These are phyloP conservation scores for Colletotrichum melonis DNA, from an alignment of 2,329 filamentous ascomycete species.

Conservation along the genomic window DNA sequence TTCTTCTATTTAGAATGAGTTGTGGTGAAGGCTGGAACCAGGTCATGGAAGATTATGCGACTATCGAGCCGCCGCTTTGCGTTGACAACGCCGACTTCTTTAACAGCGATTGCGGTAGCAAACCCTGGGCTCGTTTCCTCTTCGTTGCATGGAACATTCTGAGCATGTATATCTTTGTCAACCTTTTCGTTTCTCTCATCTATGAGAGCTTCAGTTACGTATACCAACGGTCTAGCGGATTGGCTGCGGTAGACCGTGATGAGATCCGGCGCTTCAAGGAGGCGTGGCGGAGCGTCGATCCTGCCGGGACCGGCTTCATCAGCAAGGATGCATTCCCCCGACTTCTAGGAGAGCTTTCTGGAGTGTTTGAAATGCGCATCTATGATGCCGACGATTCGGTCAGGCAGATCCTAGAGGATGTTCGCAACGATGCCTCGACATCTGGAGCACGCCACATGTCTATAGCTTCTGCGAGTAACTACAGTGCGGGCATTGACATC, in stretches of 20 bases:
- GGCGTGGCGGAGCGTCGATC: constrained; percentile 96
- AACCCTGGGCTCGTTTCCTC: constrained; percentile 85
- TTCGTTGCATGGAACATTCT: constrained; percentile 99
- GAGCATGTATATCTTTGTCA: constrained; percentile 99
- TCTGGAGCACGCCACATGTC: constrained; percentile 61
- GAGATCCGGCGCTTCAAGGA: constrained; percentile 98
- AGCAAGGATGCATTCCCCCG: constrained; percentile 89
- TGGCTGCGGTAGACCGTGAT: constrained; percentile 89
- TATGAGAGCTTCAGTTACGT: constrained; percentile 99
- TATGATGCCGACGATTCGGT: constrained; percentile 94
- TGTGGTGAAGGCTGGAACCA: constrained; percentile 97
- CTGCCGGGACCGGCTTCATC: constrained; percentile 91
- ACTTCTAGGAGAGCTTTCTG: constrained; percentile 90
- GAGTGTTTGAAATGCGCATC: constrained; percentile 96
- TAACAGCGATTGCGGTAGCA: constrained; percentile 91
- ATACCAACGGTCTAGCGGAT: constrained; percentile 94
- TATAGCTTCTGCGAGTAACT: constrained; percentile 62
- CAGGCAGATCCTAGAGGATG: constrained; percentile 85
- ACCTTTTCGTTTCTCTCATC: constrained; percentile 96
- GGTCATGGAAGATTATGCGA: constrained; percentile 95
- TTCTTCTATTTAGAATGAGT: constrained; percentile 92
- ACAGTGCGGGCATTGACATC: constrained; percentile 75
- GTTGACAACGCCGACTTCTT: constrained; percentile 80
- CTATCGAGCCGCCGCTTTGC: constrained; percentile 83
- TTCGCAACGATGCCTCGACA: constrained; percentile 63